Conservation (phyloP, 2,329 filamentous ascomycete species). For the Microsporum ferrugineum region DNA sequence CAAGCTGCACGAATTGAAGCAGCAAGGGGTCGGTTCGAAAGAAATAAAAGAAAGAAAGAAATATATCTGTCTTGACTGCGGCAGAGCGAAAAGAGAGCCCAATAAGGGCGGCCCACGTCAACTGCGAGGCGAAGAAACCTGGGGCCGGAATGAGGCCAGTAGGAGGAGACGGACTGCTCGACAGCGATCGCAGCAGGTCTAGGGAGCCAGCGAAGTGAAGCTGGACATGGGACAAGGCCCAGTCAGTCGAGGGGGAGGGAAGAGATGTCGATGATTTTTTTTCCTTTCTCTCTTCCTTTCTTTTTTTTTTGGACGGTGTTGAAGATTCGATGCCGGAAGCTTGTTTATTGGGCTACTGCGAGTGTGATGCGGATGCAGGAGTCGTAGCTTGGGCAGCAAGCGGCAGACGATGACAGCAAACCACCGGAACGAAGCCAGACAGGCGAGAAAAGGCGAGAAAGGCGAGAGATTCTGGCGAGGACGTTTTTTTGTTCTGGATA, state of each 20-base stretch:
- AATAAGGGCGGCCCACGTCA: slow-evolving; percentile 15
- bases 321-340: slow-evolving; percentile 1
- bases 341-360: slow-evolving; percentile 1
- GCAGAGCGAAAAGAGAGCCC: slow-evolving; percentile 10
- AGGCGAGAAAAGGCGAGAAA: not conserved
- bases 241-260: not conserved
- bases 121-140: slow-evolving; percentile 3
- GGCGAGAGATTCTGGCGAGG: not conserved
- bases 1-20: slow-evolving; percentile 5
- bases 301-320: not conserved
- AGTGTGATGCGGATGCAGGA: not conserved
- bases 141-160: not conserved
- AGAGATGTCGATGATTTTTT: too few species aligned
- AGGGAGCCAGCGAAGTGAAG: slow-evolving; percentile 8
- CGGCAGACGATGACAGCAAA: not conserved
- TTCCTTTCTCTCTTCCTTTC: too few species aligned
- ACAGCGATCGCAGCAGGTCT: slow-evolving; percentile 7
- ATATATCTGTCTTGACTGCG: not conserved
- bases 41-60: not conserved
- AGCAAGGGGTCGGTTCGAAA: slow-evolving; percentile 7
- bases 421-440: not conserved
- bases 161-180: slow-evolving; percentile 6
- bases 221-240: not conserved
- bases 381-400: slow-evolving; percentile 3
- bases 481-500: not conserved